phyloP scores from a whole-genome alignment of 129 eudicot species.

The Helichrysum umbraculigerum region DNA sequence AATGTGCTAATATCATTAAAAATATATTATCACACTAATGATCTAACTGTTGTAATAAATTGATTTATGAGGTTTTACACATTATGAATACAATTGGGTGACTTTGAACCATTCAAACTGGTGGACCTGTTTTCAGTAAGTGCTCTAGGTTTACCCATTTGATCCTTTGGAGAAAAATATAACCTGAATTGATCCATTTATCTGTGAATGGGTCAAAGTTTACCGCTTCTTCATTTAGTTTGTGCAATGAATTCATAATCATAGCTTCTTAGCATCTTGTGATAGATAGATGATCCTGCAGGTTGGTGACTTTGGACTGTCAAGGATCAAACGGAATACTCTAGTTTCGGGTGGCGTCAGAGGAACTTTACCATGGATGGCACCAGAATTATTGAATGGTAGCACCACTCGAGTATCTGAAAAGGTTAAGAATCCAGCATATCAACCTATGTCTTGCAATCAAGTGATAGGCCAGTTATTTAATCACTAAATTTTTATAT shows the following conservation, averaged over 20 bases:
- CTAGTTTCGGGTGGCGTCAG: conserved; percentile 87
- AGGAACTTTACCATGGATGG: conserved; percentile 94
- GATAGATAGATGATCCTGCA: conserved; percentile 19
- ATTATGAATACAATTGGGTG: background rate
- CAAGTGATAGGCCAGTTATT: background rate
- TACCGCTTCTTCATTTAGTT: background rate
- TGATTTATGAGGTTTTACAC: background rate
- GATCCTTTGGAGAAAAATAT: background rate
- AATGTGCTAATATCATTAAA: background rate
- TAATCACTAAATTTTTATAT: conserved; percentile 5
- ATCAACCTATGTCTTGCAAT: background rate
- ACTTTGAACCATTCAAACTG: background rate
- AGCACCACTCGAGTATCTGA: conserved; percentile 75
- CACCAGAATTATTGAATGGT: conserved; percentile 83
- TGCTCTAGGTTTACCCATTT: background rate
- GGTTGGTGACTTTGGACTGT: conserved; percentile 95
- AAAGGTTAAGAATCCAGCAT: conserved; percentile 46
- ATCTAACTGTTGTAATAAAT: background rate
- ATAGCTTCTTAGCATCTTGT: conserved; percentile 3
- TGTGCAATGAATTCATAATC: background rate
- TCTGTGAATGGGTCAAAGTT: background rate
- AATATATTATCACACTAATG: conserved; percentile 4
- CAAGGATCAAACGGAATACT: conserved; percentile 80
- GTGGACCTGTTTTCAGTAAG: background rate
- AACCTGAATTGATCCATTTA: background rate